Percentiles rank a stretch among this genome's conserved stretches.
Conservation (phyloP, 306 rosid genomes). For the Begonia peltatifolia region DNA sequence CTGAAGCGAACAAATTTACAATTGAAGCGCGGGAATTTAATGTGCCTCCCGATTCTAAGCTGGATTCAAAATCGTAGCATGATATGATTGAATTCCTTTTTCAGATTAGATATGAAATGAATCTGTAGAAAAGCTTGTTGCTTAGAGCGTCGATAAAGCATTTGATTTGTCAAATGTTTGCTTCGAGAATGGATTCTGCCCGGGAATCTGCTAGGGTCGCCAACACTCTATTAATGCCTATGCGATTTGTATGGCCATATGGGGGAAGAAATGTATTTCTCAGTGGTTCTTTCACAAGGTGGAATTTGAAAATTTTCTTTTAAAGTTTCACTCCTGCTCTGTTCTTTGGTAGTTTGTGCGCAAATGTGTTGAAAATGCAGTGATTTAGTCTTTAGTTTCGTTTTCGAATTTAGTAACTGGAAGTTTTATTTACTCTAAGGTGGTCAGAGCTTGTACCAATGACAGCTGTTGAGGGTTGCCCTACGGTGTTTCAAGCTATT, state of each 20-base stretch:
- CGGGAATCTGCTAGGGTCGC: constrained; percentile 40
- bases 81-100: constrained; percentile 26
- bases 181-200: constrained; percentile 51
- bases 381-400: neutral
- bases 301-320: constrained; percentile 3
- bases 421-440: constrained; percentile 22
- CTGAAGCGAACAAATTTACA: no score
- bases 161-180: constrained; percentile 26
- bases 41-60: no score
- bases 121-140: constrained; percentile 22
- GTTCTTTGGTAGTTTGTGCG: neutral
- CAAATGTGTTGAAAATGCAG: neutral
- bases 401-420: neutral
- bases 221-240: constrained; percentile 59
- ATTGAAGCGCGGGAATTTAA: no score
- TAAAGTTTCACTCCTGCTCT: neutral
- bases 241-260: constrained; percentile 90
- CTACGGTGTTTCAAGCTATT: constrained; percentile 65
- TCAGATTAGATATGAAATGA: constrained; percentile 14
- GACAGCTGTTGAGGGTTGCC: constrained; percentile 70
- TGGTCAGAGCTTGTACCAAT: constrained; percentile 56
- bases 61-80: constrained; percentile 16
- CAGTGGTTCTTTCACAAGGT: constrained; percentile 84
- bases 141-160: constrained; percentile 23
- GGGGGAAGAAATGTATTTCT: constrained; percentile 82